Evolutionary conservation across 2,329 filamentous ascomycete species (phyloP), one percentile per base, ranked within the genome.

Genomic region (Cladosporium sp.): DNA sequence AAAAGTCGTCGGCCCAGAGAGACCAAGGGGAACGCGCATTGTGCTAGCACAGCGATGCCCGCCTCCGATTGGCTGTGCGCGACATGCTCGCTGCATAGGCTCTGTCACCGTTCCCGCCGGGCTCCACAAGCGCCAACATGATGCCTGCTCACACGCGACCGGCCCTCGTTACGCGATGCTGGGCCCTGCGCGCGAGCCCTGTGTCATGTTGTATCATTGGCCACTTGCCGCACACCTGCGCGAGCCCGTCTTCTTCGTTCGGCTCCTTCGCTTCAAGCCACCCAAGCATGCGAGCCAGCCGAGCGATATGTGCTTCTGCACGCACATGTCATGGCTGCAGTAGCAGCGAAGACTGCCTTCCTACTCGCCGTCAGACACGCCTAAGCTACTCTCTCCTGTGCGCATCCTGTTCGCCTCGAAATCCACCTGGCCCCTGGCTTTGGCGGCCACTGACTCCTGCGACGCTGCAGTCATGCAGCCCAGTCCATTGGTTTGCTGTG

Each of bases 131-230:
- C 48, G 26, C 48, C 48, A 18, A 10, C 32, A 57, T 23, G 32
- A 39, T 57, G 30, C 54, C 54, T 57, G 54, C 54, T 36, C 46
- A 48, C 59, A 62, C 59, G 59, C 59, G 59, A 54, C 59, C 48
- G 46, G 18, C 14, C 32, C 26, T 30, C 59, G 59, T 49, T 30
- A 39, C 30, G 43, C 58, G 43, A 21, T 59, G 36, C 25, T 46
- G 36, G 36, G 58, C 58, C 26, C 43, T 60, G 21, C 25, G 25
- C 46, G 21, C 10, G 39, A 46, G 39, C 39, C n/a, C 39, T 46
- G 39, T 46, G 21, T 46, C n/a, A 23, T 46, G 14, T 10, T 46
- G 39, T n/a, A 46, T 46, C 39, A 46, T 46, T 46, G 39, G 39
- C 2, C 39, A n/a, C 6, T n/a, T 7, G 36, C 16, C 2, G 36